A percentile compares a stretch with the other conserved stretches of the same genome.
Conservation (phyloP, 768 basidiomycete species). For the Artomyces pyxidatus region DNA sequence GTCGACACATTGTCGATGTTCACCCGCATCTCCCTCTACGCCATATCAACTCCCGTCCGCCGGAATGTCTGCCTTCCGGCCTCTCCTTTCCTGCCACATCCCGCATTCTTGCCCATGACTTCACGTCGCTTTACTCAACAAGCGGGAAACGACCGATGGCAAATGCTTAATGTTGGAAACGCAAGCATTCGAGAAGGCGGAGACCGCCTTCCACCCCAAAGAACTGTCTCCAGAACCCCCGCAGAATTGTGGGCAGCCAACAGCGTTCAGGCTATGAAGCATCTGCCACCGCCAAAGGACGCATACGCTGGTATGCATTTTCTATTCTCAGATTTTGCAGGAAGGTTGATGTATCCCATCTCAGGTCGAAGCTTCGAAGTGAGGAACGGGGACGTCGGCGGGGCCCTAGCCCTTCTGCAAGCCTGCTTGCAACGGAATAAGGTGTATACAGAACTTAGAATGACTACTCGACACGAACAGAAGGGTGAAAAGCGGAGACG, state of each 20-base stretch:
- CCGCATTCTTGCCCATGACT: too few species aligned
- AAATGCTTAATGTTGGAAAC: too few species aligned
- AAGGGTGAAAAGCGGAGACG: conserved; percentile 73
- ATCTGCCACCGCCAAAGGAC: conserved; percentile 32
- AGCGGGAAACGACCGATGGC: too few species aligned
- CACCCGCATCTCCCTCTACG: too few species aligned
- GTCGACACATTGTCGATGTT: too few species aligned
- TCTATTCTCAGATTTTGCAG: conserved; percentile 1
- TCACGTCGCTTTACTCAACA: too few species aligned
- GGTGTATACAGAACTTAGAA: conserved; percentile 41
- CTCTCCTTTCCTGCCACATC: too few species aligned
- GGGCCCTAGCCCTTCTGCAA: conserved; percentile 43
- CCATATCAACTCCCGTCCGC: too few species aligned
- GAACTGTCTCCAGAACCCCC: too few species aligned
- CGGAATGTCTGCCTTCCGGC: too few species aligned
- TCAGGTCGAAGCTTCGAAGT: conserved; percentile 59
- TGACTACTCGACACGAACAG: conserved; percentile 67
- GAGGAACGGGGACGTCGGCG: conserved; percentile 31
- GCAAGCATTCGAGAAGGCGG: too few species aligned
- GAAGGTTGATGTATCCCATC: background rate
- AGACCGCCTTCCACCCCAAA: too few species aligned
- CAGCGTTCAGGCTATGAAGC: conserved; percentile 17
- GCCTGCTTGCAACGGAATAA: conserved; percentile 45
- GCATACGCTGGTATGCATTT: conserved; percentile 46
- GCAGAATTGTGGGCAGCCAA: conserved; percentile 34